phyloP scores from a whole-genome alignment of 1,284 basidiomycete genomes.

The Puccinia polysora region DNA sequence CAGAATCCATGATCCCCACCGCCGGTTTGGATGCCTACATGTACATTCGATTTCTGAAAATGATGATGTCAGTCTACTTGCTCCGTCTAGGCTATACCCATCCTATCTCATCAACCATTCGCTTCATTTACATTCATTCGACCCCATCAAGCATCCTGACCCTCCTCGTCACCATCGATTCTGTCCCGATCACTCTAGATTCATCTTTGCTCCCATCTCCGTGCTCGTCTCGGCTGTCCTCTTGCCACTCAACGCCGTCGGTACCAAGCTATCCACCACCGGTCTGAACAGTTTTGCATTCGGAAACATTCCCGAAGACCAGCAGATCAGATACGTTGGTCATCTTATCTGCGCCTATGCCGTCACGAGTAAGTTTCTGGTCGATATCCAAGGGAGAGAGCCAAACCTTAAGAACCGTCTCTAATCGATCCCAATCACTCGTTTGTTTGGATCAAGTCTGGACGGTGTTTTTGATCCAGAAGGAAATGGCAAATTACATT shows the following conservation, averaged over 20 bases:
- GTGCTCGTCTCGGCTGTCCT: slow-evolving; percentile 67
- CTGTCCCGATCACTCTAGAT: slow-evolving; percentile 58
- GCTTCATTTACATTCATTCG: slow-evolving; percentile 54
- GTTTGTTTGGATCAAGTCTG: slow-evolving; percentile 61
- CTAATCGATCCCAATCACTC: neutral
- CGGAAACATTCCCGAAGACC: slow-evolving; percentile 25
- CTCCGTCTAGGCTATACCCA: no score
- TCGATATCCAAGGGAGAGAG: no score
- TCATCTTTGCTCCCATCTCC: slow-evolving; percentile 45
- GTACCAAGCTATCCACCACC: slow-evolving; percentile 25
- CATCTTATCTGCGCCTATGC: slow-evolving; percentile 40
- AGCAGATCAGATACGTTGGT: slow-evolving; percentile 38
- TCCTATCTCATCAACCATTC: slow-evolving; percentile 63
- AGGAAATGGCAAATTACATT: slow-evolving; percentile 76
- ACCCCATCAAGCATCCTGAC: neutral
- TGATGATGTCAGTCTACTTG: slow-evolving; percentile 57
- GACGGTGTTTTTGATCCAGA: slow-evolving; percentile 74
- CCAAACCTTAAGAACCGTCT: slow-evolving; percentile 10
- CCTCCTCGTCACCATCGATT: neutral
- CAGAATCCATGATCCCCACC: slow-evolving; percentile 53
- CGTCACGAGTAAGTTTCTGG: slow-evolving; percentile 31
- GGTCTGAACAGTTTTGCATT: slow-evolving; percentile 41
- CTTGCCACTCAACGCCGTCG: slow-evolving; percentile 51
- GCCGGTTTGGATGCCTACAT: slow-evolving; percentile 94
- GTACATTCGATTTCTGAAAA: slow-evolving; percentile 79